Evolutionary conservation across 371 early-diverging fungal species (phyloP).

Genomic region (Mortierella sp.): DNA sequence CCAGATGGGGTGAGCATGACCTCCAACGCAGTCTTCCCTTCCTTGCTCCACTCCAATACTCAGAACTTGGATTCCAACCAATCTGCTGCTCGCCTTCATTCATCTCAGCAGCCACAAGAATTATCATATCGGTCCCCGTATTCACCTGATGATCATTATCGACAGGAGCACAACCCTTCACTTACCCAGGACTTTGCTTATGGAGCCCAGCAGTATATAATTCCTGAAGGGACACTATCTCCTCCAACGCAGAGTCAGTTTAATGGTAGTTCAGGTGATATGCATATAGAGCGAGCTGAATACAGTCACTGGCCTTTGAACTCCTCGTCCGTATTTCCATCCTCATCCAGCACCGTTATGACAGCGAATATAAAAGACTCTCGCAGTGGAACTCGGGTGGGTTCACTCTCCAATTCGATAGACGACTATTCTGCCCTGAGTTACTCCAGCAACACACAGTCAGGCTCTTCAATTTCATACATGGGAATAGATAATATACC

Average conservation of each 20-base stretch:
- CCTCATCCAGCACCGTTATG: not conserved
- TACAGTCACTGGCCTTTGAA: not conserved
- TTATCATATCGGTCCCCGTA: not conserved
- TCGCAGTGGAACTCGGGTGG: not conserved
- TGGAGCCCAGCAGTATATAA: conserved; percentile 4
- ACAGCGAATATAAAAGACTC: not conserved
- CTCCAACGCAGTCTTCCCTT: conserved; percentile 9
- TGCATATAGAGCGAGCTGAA: not conserved
- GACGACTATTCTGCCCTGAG: conserved; percentile 7
- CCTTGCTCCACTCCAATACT: not conserved
- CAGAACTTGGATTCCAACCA: not conserved
- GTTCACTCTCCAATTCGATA: conserved; percentile 3
- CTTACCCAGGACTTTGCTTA: not conserved
- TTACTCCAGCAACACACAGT: not conserved
- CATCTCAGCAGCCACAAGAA: not conserved
- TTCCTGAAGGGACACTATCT: not conserved
- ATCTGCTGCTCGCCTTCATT: not conserved
- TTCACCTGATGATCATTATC: not conserved
- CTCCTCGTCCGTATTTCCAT: not conserved
- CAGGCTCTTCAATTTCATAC: not conserved
- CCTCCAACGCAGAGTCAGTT: not conserved
- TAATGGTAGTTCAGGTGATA: not conserved
- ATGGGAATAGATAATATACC: not conserved
- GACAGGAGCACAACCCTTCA: not conserved
- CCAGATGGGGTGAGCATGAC: conserved; percentile 20